phyloP scores from a whole-genome alignment of 2,329 filamentous ascomycete genomes.

The Venturia nashicola region DNA sequence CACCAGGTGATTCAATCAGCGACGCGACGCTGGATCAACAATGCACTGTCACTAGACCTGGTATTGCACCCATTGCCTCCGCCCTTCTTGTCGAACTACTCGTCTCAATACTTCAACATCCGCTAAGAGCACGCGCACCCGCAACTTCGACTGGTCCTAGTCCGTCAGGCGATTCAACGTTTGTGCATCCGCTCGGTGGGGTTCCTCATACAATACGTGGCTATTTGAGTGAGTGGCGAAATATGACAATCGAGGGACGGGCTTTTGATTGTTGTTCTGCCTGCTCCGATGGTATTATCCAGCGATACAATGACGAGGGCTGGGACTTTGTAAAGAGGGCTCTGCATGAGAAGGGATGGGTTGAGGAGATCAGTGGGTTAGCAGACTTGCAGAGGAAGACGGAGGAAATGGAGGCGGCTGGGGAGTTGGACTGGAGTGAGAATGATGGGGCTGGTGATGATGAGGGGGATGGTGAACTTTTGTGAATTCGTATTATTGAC shows the following conservation, averaged over 20 bases:
- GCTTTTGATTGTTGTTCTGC: slow-evolving; percentile 75
- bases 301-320: slow-evolving; percentile 52
- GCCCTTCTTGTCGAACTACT: slow-evolving; percentile 83
- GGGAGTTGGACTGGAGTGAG: slow-evolving; percentile 51
- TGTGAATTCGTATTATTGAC: not conserved
- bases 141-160: slow-evolving; percentile 8
- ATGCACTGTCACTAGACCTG: slow-evolving; percentile 91
- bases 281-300: slow-evolving; percentile 58
- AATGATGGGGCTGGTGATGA: slow-evolving; percentile 40
- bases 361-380: slow-evolving; percentile 62
- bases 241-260: slow-evolving; percentile 58
- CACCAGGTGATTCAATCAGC: slow-evolving; percentile 85
- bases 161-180: slow-evolving; percentile 16
- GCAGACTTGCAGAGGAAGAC: slow-evolving; percentile 49
- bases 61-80: slow-evolving; percentile 84
- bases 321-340: slow-evolving; percentile 71
- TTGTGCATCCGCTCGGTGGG: slow-evolving; percentile 51
- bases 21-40: slow-evolving; percentile 95
- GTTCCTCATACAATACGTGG: slow-evolving; percentile 74
- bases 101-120: slow-evolving; percentile 69
- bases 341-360: slow-evolving; percentile 62
- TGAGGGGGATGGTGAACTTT: slow-evolving; percentile 9
- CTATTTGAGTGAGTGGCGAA: slow-evolving; percentile 62
- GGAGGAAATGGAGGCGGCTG: slow-evolving; percentile 33
- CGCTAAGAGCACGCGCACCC: slow-evolving; percentile 27